Evolutionary conservation across 1,284 basidiomycete species (phyloP).

Genomic region (Trametes pubescens): DNA sequence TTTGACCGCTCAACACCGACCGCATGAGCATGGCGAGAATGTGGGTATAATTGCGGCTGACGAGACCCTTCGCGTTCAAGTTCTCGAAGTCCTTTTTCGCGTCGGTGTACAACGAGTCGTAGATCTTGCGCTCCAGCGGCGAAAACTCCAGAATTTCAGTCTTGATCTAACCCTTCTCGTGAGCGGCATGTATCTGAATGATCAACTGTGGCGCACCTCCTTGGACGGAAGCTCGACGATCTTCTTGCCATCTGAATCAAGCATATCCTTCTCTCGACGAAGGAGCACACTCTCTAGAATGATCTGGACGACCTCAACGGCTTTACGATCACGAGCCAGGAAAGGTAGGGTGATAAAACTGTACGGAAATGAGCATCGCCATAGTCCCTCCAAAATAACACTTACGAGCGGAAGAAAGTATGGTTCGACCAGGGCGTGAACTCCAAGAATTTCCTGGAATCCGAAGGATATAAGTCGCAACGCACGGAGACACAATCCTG

Average conservation of each 20-base stretch:
- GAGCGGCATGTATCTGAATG: not conserved
- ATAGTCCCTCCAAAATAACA: constrained; percentile 17
- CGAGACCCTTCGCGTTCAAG: constrained; percentile 77
- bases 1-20: constrained; percentile 49
- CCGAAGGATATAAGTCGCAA: constrained; percentile 8
- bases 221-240: constrained; percentile 94
- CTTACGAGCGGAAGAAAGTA: constrained; percentile 86
- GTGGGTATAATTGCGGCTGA: constrained; percentile 88
- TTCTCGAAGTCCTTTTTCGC: constrained; percentile 80
- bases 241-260: constrained; percentile 85
- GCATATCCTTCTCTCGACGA: constrained; percentile 95
- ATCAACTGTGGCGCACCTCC: constrained; percentile 56
- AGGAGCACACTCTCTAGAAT: constrained; percentile 90
- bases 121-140: constrained; percentile 79
- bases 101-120: constrained; percentile 76
- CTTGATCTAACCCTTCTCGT: constrained; percentile 8
- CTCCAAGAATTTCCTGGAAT: constrained; percentile 81
- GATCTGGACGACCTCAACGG: constrained; percentile 92
- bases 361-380: not conserved
- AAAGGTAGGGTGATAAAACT: constrained; percentile 93
- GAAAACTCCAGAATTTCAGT: constrained; percentile 83
- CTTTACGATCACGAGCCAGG: constrained; percentile 86
- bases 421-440: constrained; percentile 94
- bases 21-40: constrained; percentile 93
- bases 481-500: not conserved